Base-by-base conservation (phyloP, 2,329 filamentous ascomycete genomes). In the Aspergillus pseudotamarii region DNA sequence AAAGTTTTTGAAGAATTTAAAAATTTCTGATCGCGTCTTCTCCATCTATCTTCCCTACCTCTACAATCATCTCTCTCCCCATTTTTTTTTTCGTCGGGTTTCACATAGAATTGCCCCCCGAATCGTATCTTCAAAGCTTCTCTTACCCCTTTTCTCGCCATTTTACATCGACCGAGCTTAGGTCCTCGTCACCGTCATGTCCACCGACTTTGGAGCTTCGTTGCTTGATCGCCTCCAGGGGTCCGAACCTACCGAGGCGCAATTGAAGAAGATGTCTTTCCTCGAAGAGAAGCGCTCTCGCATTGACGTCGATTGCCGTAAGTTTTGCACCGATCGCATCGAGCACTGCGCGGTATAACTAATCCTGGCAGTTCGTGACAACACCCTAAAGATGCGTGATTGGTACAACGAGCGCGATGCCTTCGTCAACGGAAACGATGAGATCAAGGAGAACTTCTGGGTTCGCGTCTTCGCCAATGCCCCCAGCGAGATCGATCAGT, bases 401-500 rank as follows among this genome's bases (percentile, higher is more conserved):
- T 86, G 96, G 65, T 97, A 93, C 83, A 84, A 86, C 72, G 91
- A 91, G 81, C 92, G 94, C 75, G 84, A 87, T 68, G 85, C 87
- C 71, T 80, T 93, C 67, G 83, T 95, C 68, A 55, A 55, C 32
- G 79, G 86, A 67, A 84, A 89, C 74, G 94, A 97, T 74, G 69
- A 74, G 16, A 71, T 80, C 19, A 66, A 76, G 63, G 64, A 70
- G 71, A 88, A 92, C 82, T 99, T 98, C 87, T 98, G 95, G 95
- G 85, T 92, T n/a, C 87, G 96, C 63, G 94, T 97, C 62, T 86
- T 98, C 76, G 92, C 96, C 82, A 90, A 93, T 81, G 89, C 91
- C 3, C 93, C 94, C 2, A 85, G 86, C 54, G 93, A 97, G 67
- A 86, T 99, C 71, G 93, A 97, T 80, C 89, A 93, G 79, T 93